These are phyloP conservation scores for Xylariaceae sp. DNA, from an alignment of 2,329 filamentous ascomycete species.

Conservation along the genomic window DNA sequence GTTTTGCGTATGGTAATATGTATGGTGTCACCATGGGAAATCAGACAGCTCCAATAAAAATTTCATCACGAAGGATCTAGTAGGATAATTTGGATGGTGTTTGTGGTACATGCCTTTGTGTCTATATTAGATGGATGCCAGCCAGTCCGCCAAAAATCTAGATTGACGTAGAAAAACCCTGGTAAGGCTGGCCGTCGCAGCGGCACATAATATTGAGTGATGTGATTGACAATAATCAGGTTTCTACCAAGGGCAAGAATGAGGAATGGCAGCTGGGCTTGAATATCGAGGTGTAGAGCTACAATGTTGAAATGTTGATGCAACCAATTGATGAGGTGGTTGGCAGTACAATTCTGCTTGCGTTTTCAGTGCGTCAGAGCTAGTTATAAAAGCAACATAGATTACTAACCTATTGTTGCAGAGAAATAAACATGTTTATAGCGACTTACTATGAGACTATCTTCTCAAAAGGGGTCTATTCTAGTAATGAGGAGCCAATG, in stretches of 20 bases:
- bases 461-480: too few species aligned
- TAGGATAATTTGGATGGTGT: background rate
- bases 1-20: constrained; percentile 63
- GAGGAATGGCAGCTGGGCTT: constrained; percentile 1
- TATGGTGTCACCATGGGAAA: constrained; percentile 65
- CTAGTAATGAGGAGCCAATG: too few species aligned
- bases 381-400: background rate
- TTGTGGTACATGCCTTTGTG: constrained; percentile 13
- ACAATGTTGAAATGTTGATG: background rate
- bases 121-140: background rate
- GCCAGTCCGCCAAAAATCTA: background rate
- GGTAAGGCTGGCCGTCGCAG: constrained; percentile 2
- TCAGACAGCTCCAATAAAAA: constrained; percentile 81
- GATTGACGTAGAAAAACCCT: constrained; percentile 1
- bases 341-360: background rate
- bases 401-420: too few species aligned
- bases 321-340: background rate
- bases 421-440: too few species aligned
- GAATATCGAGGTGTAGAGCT: constrained; percentile 1
- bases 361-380: constrained; percentile 4
- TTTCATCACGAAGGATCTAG: constrained; percentile 48
- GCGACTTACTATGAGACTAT: too few species aligned
- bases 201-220: constrained; percentile 13
- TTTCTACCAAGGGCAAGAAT: constrained; percentile 1
- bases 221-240: background rate